Percentiles rank a stretch among this genome's conserved stretches.
Evolutionary conservation across 768 basidiomycete genomes (phyloP).

Genomic region (Leccinellum luteum): DNA sequence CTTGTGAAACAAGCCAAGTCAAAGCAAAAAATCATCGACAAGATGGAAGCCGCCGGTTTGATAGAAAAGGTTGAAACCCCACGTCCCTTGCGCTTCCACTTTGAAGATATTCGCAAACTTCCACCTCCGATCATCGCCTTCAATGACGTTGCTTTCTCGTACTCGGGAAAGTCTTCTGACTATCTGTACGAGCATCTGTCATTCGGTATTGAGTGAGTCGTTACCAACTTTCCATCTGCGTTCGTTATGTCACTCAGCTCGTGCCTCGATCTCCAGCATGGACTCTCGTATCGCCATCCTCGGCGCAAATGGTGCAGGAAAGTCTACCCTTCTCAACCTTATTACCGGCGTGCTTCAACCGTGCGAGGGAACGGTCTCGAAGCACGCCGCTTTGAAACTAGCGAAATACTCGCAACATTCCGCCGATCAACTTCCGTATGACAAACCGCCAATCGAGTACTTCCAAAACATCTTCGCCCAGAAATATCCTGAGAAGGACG

Average conservation of each 20-base stretch:
- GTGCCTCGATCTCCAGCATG: constrained; percentile 53
- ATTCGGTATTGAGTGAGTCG: constrained; percentile 95
- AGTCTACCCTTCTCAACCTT: constrained; percentile 87
- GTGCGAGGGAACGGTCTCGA: constrained; percentile 80
- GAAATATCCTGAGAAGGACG: constrained; percentile 94
- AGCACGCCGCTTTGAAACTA: constrained; percentile 87
- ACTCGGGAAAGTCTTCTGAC: constrained; percentile 86
- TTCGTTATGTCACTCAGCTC: constrained; percentile 6
- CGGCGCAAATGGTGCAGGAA: constrained; percentile 94
- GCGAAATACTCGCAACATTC: constrained; percentile 99
- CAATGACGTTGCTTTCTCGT: constrained; percentile 90
- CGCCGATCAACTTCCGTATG: constrained; percentile 97
- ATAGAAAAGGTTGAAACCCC: constrained; percentile 85
- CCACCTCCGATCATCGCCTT: constrained; percentile 98
- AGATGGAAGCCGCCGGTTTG: constrained; percentile 99
- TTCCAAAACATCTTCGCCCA: constrained; percentile 76
- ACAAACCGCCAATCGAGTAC: constrained; percentile 88
- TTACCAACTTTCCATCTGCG: neutral
- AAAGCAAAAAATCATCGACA: constrained; percentile 99
- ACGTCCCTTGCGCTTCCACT: constrained; percentile 85
- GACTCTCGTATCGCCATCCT: constrained; percentile 94
- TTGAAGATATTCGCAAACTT: constrained; percentile 90
- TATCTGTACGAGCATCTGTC: constrained; percentile 85
- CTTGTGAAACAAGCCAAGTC: constrained; percentile 98
- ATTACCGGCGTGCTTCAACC: constrained; percentile 84